Percentiles rank a stretch among this genome's conserved stretches.
phyloP scores from a whole-genome alignment of 805 yeast species.

The Kodamaea nitidulidarum region DNA sequence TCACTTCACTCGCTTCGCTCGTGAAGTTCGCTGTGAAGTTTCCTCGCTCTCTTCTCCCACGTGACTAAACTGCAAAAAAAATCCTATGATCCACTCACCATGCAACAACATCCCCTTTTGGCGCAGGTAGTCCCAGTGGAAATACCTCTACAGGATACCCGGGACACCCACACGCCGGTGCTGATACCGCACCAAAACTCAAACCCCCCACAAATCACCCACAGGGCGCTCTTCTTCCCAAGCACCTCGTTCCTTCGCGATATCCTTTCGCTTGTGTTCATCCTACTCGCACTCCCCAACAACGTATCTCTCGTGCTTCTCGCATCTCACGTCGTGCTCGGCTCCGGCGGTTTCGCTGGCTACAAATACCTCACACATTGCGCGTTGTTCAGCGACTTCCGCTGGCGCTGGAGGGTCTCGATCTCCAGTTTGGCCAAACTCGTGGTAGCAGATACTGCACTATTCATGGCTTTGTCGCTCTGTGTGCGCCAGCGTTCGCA shows the following conservation, averaged over 20 bases:
- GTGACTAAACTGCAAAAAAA: conserved; percentile 5
- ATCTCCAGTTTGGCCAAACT: conserved; percentile 2
- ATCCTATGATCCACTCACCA: conserved; percentile 3
- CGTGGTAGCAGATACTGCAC: neutral
- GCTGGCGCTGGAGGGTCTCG: conserved; percentile 2
- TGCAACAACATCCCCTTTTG: conserved; percentile 3
- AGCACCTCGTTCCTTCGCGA: conserved; percentile 11
- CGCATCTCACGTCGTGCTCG: conserved; percentile 11
- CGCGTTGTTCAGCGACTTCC: conserved; percentile 8
- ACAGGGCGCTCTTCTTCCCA: conserved; percentile 4
- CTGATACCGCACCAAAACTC: neutral
- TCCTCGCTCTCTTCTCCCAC: neutral
- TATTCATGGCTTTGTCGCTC: conserved; percentile 1
- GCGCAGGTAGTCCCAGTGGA: conserved; percentile 1
- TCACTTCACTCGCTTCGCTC: no score
- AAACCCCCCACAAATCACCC: neutral
- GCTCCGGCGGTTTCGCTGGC: conserved; percentile 13
- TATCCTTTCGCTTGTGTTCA: conserved; percentile 13
- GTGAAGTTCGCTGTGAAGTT: no score
- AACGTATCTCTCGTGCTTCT: conserved; percentile 11
- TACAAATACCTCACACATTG: conserved; percentile 12
- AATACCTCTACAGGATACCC: no score
- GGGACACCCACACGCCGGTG: no score
- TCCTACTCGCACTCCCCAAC: conserved; percentile 14
- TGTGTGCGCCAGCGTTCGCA: conserved; percentile 10